These are phyloP conservation scores for Clarireedia paspali DNA, from an alignment of 2,329 filamentous ascomycete species.

Conservation along the genomic window DNA sequence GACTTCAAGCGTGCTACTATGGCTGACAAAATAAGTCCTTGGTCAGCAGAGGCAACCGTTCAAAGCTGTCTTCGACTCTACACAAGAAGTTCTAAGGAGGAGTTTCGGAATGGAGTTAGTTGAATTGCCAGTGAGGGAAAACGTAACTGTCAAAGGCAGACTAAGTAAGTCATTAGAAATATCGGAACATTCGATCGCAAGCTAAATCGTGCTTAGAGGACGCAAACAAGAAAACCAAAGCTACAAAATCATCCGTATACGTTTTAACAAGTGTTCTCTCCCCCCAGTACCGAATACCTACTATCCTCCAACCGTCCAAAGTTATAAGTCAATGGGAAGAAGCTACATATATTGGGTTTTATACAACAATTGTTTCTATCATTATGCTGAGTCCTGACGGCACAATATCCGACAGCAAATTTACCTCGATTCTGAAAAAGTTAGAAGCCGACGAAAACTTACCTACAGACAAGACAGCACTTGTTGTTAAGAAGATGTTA, in stretches of 20 bases:
- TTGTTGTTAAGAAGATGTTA: slow-evolving; percentile 64
- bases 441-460: slow-evolving; percentile 69
- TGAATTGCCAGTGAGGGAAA: slow-evolving; percentile 75
- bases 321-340: slow-evolving; percentile 61
- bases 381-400: slow-evolving; percentile 65
- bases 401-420: slow-evolving; percentile 66
- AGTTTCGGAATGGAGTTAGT: slow-evolving; percentile 90
- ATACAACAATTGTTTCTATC: slow-evolving; percentile 69
- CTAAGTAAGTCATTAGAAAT: slow-evolving; percentile 45
- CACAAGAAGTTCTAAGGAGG: slow-evolving; percentile 62
- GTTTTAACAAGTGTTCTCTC: slow-evolving; percentile 71
- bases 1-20: not conserved
- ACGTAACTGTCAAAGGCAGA: slow-evolving; percentile 70
- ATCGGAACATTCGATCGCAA: not conserved
- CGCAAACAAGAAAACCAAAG: slow-evolving; percentile 38
- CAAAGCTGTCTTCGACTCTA: slow-evolving; percentile 65
- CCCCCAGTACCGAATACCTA: slow-evolving; percentile 52
- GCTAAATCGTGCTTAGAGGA: slow-evolving; percentile 12
- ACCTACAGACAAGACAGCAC: slow-evolving; percentile 67
- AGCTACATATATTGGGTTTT: slow-evolving; percentile 73
- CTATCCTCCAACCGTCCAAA: slow-evolving; percentile 60
- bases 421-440: slow-evolving; percentile 66
- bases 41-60: slow-evolving; percentile 57
- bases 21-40: slow-evolving; percentile 16
- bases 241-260: slow-evolving; percentile 57